Conservation (phyloP, 495 filamentous ascomycete species). For the Hyaloscypha finlandica region DNA sequence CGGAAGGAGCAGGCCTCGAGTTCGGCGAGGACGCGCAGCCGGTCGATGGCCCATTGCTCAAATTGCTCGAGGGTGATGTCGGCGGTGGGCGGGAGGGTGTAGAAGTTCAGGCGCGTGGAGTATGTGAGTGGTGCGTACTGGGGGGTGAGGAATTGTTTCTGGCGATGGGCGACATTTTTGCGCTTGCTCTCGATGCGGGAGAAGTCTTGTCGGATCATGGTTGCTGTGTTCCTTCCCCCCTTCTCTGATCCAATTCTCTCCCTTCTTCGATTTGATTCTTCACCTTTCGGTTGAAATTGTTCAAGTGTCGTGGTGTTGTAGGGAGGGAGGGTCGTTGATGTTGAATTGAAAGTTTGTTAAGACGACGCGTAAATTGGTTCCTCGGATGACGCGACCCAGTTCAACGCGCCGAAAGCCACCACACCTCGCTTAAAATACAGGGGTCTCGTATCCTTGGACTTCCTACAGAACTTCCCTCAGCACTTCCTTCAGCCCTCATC, state of each 20-base stretch:
- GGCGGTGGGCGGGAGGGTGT: slow-evolving; percentile 80
- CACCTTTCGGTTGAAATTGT: neutral
- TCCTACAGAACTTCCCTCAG: neutral
- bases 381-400: slow-evolving; percentile 32
- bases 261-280: neutral
- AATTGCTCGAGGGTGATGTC: slow-evolving; percentile 98
- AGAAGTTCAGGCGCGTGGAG: slow-evolving; percentile 87
- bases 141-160: slow-evolving; percentile 79
- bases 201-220: slow-evolving; percentile 72
- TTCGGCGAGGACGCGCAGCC: slow-evolving; percentile 88
- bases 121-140: slow-evolving; percentile 75
- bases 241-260: neutral
- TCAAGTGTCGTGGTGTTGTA: neutral
- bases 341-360: too few species aligned
- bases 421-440: neutral
- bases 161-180: slow-evolving; percentile 72
- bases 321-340: too few species aligned
- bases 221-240: slow-evolving; percentile 30
- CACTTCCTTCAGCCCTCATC: neutral
- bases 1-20: slow-evolving; percentile 95
- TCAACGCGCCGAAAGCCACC: slow-evolving; percentile 25
- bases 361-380: neutral
- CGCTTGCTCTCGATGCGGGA: slow-evolving; percentile 81
- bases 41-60: slow-evolving; percentile 98
- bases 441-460: neutral